Conservation (phyloP, 768 basidiomycete species). For the Lyophyllum semitale region DNA sequence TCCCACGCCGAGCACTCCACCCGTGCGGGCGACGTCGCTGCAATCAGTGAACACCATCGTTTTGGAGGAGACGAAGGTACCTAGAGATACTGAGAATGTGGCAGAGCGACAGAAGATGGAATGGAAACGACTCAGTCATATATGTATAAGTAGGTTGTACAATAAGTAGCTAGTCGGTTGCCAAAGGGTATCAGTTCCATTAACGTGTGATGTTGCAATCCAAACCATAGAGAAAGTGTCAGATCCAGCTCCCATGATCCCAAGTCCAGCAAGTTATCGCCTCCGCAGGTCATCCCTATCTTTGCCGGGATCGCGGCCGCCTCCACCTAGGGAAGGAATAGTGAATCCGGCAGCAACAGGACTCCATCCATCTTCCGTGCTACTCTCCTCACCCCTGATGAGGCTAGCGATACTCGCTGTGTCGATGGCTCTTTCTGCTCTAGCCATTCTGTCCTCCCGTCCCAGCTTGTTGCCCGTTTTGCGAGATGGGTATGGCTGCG, state of each 20-base stretch:
- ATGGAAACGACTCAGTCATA: too few relatives aligned
- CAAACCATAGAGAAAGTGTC: background rate
- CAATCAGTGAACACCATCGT: too few relatives aligned
- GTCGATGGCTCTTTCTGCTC: constrained; percentile 55
- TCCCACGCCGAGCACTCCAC: too few relatives aligned
- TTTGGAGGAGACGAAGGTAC: too few relatives aligned
- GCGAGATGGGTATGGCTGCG: constrained; percentile 27
- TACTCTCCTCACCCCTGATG: constrained; percentile 73
- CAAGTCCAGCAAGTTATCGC: background rate
- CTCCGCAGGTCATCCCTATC: background rate
- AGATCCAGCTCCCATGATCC: background rate
- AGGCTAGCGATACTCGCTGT: constrained; percentile 85
- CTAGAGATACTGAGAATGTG: too few relatives aligned
- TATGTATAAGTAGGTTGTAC: background rate
- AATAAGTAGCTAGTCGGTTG: background rate
- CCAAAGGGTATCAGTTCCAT: constrained; percentile 9
- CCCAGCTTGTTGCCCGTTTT: too few relatives aligned
- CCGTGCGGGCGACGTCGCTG: too few relatives aligned
- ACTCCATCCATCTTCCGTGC: constrained; percentile 83
- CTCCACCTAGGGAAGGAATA: constrained; percentile 6
- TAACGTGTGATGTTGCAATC: background rate
- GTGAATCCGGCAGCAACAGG: constrained; percentile 47
- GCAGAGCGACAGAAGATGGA: too few relatives aligned
- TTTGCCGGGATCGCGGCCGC: background rate
- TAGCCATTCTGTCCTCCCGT: constrained; percentile 24